Evolutionary conservation across 2,329 filamentous ascomycete species (phyloP).

Genomic region (Boeremia lycopersici): DNA sequence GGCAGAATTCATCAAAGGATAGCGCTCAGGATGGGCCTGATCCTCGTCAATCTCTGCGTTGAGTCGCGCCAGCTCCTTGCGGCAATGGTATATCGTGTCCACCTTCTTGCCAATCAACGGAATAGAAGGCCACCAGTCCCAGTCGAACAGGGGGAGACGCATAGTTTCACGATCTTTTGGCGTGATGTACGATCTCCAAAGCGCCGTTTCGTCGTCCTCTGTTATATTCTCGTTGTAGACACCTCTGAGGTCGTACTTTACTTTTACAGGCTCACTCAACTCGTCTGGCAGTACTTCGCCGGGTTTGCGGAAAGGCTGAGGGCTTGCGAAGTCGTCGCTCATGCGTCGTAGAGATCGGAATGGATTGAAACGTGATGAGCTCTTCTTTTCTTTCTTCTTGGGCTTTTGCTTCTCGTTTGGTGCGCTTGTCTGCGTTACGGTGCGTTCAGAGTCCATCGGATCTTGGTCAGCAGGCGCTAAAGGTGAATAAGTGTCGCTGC

Average conservation of each 20-base stretch:
- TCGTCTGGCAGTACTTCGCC: constrained; percentile 47
- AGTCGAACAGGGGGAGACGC: constrained; percentile 63
- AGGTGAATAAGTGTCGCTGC: constrained; percentile 41
- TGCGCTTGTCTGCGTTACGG: constrained; percentile 29
- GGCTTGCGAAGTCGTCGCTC: constrained; percentile 50
- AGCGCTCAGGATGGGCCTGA: constrained; percentile 82
- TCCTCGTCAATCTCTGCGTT: constrained; percentile 93
- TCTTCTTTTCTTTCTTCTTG: constrained; percentile 25
- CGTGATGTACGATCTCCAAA: constrained; percentile 84
- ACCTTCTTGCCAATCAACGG: constrained; percentile 86
- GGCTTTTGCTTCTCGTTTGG: constrained; percentile 26
- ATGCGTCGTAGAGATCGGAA: constrained; percentile 33
- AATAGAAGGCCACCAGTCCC: constrained; percentile 76
- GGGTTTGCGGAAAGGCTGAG: constrained; percentile 50
- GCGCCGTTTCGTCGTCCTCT: constrained; percentile 51
- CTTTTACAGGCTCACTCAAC: constrained; percentile 29
- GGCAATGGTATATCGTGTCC: constrained; percentile 91
- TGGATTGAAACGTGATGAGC: constrained; percentile 24
- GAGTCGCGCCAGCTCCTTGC: constrained; percentile 81
- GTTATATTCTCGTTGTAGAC: constrained; percentile 38
- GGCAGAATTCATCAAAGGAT: constrained; percentile 91
- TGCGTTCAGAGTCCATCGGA: constrained; percentile 27
- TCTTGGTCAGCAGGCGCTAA: constrained; percentile 32
- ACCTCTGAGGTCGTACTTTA: constrained; percentile 39
- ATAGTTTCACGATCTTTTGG: constrained; percentile 85